Base-by-base conservation (phyloP, 306 rosid species). In the Urtica urens region DNA sequence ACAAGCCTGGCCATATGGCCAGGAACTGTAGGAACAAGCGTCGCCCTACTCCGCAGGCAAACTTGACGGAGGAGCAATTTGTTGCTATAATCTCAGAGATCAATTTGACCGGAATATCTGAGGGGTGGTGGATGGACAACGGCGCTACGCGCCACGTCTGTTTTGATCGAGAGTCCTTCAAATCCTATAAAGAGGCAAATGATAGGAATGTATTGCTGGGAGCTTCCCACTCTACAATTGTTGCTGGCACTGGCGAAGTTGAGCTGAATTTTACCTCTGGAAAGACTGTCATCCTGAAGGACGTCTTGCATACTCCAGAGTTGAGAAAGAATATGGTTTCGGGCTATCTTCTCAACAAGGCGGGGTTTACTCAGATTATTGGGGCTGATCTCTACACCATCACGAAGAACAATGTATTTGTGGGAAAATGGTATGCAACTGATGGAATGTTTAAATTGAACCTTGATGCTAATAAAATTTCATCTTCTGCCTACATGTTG, bases 251-350 rank as follows among this genome's bases (percentile, higher is more conserved):
- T 33, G 42, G 57, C 8, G 16, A 29, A 5, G 41, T 51, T 25
- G 57, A 51, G 22, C n/a, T 51, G 13, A 30, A 29, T 23, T 51
- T 51, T 33, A 51, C 57, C 57, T 39, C 3, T 29, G 56, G 41
- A 51, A 51, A 31, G 25, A 51, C 41, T 30, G 14, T 51, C 24
- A 23, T 31, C 1, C 41, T 39, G 1, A 39, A 39, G 21, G 45
- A 39, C 3, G 45, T 39, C 9, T 1, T 39, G 10, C 45, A 39
- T 15, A 51, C 56, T 51, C 23, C 41, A 0, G 56, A 51, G 56
- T 29, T 51, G 0, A 44, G 23, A 2, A 41, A 41, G 46, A 41
- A 41, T 12, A 4, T 41, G 0, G 46, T 41, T 20, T 49, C 55
- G 22, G 34, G 38, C 55, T 49, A 25, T 21, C 37, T 49, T 25